These are phyloP conservation scores for Dactylellina parvicollis DNA, from an alignment of 2,329 filamentous ascomycete species.

Conservation along the genomic window DNA sequence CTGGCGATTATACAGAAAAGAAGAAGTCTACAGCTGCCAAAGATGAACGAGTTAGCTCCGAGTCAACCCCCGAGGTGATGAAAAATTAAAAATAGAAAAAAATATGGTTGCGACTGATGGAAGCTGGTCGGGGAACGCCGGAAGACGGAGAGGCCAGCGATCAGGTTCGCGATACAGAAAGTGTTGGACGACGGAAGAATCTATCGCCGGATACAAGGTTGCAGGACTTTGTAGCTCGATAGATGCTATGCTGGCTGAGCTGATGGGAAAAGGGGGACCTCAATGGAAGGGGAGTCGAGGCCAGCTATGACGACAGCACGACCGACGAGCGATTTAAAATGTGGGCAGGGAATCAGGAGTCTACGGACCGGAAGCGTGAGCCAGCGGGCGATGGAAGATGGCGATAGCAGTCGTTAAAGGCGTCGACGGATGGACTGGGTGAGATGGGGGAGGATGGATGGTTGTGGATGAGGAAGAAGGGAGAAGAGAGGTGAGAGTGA, in stretches of 20 bases:
- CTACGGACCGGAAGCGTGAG: conserved; percentile 13
- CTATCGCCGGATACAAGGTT: conserved; percentile 16
- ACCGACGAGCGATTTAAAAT: conserved; percentile 17
- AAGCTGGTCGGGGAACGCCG: conserved; percentile 4
- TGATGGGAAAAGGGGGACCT: background rate
- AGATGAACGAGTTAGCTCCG: conserved; percentile 37
- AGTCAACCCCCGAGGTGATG: conserved; percentile 29
- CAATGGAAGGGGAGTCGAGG: conserved; percentile 9
- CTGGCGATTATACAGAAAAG: conserved; percentile 4
- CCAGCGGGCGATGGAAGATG: background rate
- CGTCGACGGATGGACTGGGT: conserved; percentile 5
- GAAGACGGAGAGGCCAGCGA: conserved; percentile 23
- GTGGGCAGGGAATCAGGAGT: background rate
- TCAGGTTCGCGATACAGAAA: conserved; percentile 11
- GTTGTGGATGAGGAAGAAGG: conserved; percentile 3
- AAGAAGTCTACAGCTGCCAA: conserved; percentile 16
- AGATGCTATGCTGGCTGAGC: conserved; percentile 1
- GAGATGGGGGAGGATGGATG: background rate
- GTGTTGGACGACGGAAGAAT: conserved; percentile 17
- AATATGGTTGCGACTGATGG: conserved; percentile 13
- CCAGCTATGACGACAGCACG: conserved; percentile 2
- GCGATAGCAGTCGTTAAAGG: conserved; percentile 18
- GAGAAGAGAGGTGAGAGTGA: background rate
- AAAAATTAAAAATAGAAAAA: conserved; percentile 12
- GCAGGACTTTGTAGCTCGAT: background rate